These are phyloP conservation scores for Saccharomycopsis guyanensis DNA, from an alignment of 805 yeast species.

Conservation along the genomic window DNA sequence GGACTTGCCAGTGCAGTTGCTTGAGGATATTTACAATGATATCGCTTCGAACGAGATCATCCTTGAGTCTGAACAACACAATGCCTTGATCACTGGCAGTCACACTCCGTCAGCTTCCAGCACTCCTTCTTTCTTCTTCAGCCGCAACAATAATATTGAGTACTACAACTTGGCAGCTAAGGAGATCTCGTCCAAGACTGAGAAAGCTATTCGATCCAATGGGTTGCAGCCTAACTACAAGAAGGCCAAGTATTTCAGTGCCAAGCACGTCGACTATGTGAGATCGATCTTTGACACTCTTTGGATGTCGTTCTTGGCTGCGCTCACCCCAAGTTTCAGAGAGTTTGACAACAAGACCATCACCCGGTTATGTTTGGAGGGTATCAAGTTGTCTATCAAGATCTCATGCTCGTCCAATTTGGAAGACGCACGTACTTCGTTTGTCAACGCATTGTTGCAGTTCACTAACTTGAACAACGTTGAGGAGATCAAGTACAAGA, in stretches of 20 bases:
- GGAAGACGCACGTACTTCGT: constrained; percentile 80
- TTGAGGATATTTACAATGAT: constrained; percentile 66
- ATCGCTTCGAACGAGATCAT: constrained; percentile 82
- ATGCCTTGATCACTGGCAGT: constrained; percentile 72
- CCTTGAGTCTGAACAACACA: constrained; percentile 87
- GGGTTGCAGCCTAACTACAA: constrained; percentile 31
- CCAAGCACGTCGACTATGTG: constrained; percentile 84
- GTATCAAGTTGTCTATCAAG: constrained; percentile 72
- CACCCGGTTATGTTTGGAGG: constrained; percentile 68
- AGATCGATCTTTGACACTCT: constrained; percentile 86
- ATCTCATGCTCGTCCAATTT: constrained; percentile 79
- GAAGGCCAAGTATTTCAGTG: constrained; percentile 41
- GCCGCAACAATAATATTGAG: constrained; percentile 63
- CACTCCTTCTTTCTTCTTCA: constrained; percentile 48
- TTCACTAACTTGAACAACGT: constrained; percentile 75
- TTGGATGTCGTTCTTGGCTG: constrained; percentile 97
- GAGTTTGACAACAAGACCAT: constrained; percentile 75
- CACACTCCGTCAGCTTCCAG: constrained; percentile 29
- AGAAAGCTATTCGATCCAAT: constrained; percentile 64
- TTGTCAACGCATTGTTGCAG: constrained; percentile 83
- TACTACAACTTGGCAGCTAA: constrained; percentile 89
- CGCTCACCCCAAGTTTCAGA: constrained; percentile 86
- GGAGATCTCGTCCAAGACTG: constrained; percentile 86
- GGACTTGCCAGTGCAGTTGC: constrained; percentile 68
- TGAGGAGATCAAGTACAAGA: constrained; percentile 70